Base-by-base conservation (phyloP, 441 rosid species). In the Euphorbia schlechtendalii region DNA sequence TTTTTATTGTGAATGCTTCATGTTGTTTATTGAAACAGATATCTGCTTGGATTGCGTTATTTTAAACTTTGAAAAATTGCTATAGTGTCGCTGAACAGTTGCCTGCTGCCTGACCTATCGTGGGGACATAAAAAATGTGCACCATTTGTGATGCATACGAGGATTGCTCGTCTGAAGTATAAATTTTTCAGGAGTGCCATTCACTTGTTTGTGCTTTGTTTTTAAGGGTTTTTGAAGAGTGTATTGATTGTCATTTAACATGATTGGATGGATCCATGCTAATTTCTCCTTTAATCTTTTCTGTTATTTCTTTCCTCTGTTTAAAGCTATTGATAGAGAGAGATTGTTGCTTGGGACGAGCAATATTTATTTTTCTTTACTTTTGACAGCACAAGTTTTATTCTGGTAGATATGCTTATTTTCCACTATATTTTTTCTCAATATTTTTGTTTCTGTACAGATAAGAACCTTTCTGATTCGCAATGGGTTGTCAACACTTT, bases 401-500 rank as follows among this genome's bases (percentile, higher is more conserved):
- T 43, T 41, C 18, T 54, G 28, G 25, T 55, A 18, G 9, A 15
- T 17, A 7, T 30, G 21, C 46, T 69, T 64, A 5, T 28, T 59
- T 64, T 56, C 34, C 25, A 21, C 30, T 4, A 14, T 20, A 25
- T 18, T 15, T 18, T 27, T 40, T 55, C 65, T 48, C 17, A 8
- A 3, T 30, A 61, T n/a, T 21, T 41, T 34, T 21, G 25, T 24
- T 8, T 57, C 22, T 40, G 41, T 18, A 40, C 94, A 94, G 99
- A 14, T 94, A 71, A 80, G 99, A 79, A 94, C 99, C 63, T 94
- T 94, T 77, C 79, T 94, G 78, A 91, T 94, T 66, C 96, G 99
- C 64, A 94, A 94, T 83, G 98, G 98, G 65, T 74, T 94, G 82
- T 81, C 96, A 34, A 66, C 74, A 76, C 94, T 89, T 74, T 91